Percentiles rank a stretch among this genome's conserved stretches.
These are phyloP conservation scores for Adansonia rubrostipa DNA, from an alignment of 441 rosid species.

Conservation along the genomic window DNA sequence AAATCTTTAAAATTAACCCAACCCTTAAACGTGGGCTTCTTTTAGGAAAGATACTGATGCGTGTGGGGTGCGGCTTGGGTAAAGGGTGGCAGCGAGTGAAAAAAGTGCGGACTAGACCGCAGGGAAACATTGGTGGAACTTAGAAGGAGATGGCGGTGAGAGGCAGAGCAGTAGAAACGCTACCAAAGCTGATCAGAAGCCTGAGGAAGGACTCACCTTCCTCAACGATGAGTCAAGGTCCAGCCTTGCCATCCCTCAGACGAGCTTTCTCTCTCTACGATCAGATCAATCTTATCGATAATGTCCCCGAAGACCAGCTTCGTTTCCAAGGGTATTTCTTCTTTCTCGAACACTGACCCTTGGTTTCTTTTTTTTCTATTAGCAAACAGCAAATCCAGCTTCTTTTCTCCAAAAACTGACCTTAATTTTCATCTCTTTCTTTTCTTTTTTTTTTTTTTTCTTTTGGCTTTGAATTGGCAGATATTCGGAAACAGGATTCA, in stretches of 20 bases:
- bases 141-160: constrained; percentile 48
- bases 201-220: constrained; percentile 20
- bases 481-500: constrained; percentile 76
- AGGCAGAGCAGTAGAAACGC: constrained; percentile 47
- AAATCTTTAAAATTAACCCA: too few species aligned
- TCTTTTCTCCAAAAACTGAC: not conserved
- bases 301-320: constrained; percentile 87
- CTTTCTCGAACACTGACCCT: not conserved
- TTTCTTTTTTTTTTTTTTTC: not conserved
- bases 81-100: too few species aligned
- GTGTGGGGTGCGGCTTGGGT: too few species aligned
- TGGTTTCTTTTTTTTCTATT: too few species aligned
- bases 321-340: constrained; percentile 70
- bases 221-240: constrained; percentile 36
- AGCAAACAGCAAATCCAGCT: not conserved
- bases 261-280: constrained; percentile 93
- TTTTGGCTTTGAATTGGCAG: constrained; percentile 33
- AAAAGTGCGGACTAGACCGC: not conserved
- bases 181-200: constrained; percentile 51
- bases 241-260: constrained; percentile 67
- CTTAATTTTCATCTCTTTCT: not conserved
- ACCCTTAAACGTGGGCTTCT: too few species aligned
- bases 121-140: not conserved
- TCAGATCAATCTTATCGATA: constrained; percentile 91
- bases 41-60: too few species aligned